A percentile compares a stretch with the other conserved stretches of the same genome.
Conservation (phyloP, 805 yeast genomes). For the Metschnikowia corniflorae region DNA sequence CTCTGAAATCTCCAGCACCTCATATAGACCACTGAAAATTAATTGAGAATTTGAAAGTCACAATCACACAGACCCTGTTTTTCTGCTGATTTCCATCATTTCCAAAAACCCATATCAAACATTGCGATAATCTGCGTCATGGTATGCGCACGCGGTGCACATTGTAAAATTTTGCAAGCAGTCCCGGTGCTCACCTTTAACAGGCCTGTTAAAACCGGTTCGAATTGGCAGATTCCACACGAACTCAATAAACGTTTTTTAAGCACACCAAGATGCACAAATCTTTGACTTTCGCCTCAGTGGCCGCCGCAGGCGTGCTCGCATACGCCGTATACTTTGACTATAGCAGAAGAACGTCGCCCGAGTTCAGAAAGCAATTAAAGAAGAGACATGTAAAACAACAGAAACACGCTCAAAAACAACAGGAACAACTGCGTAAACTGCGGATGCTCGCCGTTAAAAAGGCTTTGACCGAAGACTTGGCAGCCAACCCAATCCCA, state of each 20-base stretch:
- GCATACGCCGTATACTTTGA: constrained; percentile 90
- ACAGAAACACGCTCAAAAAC: constrained; percentile 51
- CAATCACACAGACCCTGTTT: no score
- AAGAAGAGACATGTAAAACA: constrained; percentile 62
- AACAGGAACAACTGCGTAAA: constrained; percentile 56
- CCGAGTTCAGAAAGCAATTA: constrained; percentile 76
- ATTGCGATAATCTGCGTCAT: background rate
- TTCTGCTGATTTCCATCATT: no score
- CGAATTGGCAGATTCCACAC: no score
- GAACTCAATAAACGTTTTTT: no score
- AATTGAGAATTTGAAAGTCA: no score
- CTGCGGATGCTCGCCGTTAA: constrained; percentile 58
- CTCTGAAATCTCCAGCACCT: no score
- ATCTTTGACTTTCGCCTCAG: constrained; percentile 32
- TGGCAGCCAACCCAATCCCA: constrained; percentile 74
- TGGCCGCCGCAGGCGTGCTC: constrained; percentile 52
- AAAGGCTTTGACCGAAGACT: constrained; percentile 58
- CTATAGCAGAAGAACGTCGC: constrained; percentile 78
- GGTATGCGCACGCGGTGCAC: constrained; percentile 12
- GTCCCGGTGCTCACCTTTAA: background rate
- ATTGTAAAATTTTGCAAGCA: constrained; percentile 11
- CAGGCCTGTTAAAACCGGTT: no score
- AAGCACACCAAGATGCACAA: constrained; percentile 28
- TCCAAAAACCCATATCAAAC: no score
- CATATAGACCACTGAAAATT: no score